These are phyloP conservation scores for Pichia cabralensis DNA, from an alignment of 805 yeast genomes.

Conservation along the genomic window DNA sequence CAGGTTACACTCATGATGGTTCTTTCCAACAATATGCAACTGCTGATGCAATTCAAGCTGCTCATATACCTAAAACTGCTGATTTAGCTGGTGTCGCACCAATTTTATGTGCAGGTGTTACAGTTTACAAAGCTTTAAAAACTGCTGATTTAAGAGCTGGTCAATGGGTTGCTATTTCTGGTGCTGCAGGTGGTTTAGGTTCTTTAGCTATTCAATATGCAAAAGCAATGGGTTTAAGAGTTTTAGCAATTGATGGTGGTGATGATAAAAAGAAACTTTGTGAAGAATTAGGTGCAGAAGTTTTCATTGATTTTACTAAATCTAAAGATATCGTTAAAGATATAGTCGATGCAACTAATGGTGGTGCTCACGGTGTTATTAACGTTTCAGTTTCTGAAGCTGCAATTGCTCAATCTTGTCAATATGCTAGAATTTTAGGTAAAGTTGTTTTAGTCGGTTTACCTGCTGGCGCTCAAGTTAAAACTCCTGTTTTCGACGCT, in stretches of 20 bases:
- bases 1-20: slow-evolving; percentile 86
- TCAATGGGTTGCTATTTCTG: slow-evolving; percentile 66
- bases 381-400: slow-evolving; percentile 50
- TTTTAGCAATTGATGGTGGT: slow-evolving; percentile 68
- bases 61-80: slow-evolving; percentile 59
- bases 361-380: slow-evolving; percentile 58
- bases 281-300: slow-evolving; percentile 53
- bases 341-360: slow-evolving; percentile 33
- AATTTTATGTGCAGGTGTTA: slow-evolving; percentile 82
- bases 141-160: slow-evolving; percentile 65
- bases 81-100: slow-evolving; percentile 74
- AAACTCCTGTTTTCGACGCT: slow-evolving; percentile 59
- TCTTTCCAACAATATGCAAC: slow-evolving; percentile 86
- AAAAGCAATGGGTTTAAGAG: slow-evolving; percentile 64
- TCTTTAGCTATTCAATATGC: slow-evolving; percentile 69
- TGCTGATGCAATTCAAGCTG: slow-evolving; percentile 83
- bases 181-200: slow-evolving; percentile 81
- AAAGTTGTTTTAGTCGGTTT: slow-evolving; percentile 57
- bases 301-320: slow-evolving; percentile 43
- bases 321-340: slow-evolving; percentile 33
- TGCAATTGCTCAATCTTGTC: slow-evolving; percentile 45
- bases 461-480: slow-evolving; percentile 70
- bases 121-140: slow-evolving; percentile 84
- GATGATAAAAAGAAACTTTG: slow-evolving; percentile 49
- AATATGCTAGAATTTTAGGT: slow-evolving; percentile 50